phyloP scores from a whole-genome alignment of 176 grass and related monocot species.

The Musa troglodytarum region DNA sequence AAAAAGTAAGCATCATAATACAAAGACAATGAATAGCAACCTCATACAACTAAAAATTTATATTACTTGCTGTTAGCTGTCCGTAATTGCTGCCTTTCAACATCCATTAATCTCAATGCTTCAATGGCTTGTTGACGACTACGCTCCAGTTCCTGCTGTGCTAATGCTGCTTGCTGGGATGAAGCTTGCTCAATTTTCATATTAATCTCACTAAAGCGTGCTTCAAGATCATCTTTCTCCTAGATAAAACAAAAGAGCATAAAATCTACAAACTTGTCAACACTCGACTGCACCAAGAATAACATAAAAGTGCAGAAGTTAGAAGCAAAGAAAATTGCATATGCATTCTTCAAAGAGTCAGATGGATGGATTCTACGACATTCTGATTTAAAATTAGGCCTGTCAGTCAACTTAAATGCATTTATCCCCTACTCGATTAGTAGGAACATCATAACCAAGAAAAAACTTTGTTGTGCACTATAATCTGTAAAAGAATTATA shows the following conservation, averaged over 20 bases:
- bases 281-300: neutral
- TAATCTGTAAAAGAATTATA: neutral
- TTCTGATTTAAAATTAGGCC: neutral
- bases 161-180: conserved; percentile 45
- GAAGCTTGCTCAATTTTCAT: conserved; percentile 59
- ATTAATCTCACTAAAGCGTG: conserved; percentile 54
- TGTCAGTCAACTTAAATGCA: neutral
- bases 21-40: neutral
- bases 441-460: conserved; percentile 6
- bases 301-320: neutral
- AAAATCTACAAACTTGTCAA: neutral
- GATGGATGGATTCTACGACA: neutral
- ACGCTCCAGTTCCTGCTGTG: conserved; percentile 79
- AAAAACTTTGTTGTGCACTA: neutral
- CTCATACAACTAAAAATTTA: neutral
- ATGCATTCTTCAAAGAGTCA: neutral
- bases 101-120: conserved; percentile 78
- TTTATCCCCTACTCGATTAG: neutral
- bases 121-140: conserved; percentile 79
- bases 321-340: neutral
- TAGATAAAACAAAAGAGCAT: conserved; percentile 30
- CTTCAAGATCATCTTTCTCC: conserved; percentile 97
- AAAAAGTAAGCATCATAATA: neutral
- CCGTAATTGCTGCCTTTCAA: conserved; percentile 85
- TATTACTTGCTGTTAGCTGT: conserved; percentile 75